Conservation (phyloP, 2,329 filamentous ascomycete genomes). For the Ophiostoma fasciatum region DNA sequence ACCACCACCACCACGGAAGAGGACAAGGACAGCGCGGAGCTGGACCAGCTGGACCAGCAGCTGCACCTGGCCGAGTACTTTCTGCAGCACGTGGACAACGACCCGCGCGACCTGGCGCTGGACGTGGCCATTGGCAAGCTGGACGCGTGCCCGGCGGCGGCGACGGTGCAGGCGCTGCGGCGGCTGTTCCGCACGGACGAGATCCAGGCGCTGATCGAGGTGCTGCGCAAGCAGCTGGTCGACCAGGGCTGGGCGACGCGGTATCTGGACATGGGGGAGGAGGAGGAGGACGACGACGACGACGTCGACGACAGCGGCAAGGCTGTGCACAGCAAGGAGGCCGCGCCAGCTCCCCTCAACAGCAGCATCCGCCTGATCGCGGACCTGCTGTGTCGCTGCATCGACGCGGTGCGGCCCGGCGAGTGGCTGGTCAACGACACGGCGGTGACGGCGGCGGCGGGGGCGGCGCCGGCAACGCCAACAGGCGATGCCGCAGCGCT, state of each 20-base stretch:
- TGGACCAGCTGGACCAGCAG: slow-evolving; percentile 48
- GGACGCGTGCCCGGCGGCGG: slow-evolving; percentile 44
- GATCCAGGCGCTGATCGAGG: slow-evolving; percentile 54
- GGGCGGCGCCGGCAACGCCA: not conserved
- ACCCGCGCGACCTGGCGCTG: slow-evolving; percentile 46
- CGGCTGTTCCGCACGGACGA: slow-evolving; percentile 50
- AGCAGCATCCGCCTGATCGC: slow-evolving; percentile 57
- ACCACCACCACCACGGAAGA: slow-evolving; percentile 14
- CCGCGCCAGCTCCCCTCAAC: slow-evolving; percentile 45
- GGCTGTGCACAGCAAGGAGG: no score
- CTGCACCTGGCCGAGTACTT: slow-evolving; percentile 54
- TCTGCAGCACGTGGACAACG: slow-evolving; percentile 44
- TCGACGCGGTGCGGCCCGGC: slow-evolving; percentile 60
- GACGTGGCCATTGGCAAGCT: slow-evolving; percentile 57
- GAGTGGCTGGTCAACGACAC: slow-evolving; percentile 57
- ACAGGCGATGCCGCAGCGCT: slow-evolving; percentile 5
- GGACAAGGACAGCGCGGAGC: slow-evolving; percentile 32
- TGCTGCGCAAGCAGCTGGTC: slow-evolving; percentile 58
- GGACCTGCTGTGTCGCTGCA: slow-evolving; percentile 54
- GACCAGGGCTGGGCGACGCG: slow-evolving; percentile 62
- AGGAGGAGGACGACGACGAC: slow-evolving; percentile 21
- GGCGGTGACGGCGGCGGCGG: slow-evolving; percentile 21
- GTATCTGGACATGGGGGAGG: slow-evolving; percentile 45
- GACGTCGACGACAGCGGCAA: slow-evolving; percentile 22
- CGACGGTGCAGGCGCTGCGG: slow-evolving; percentile 49